These are phyloP conservation scores for Nakazawaea ambrosiae DNA, from an alignment of 805 yeast species.

Conservation along the genomic window DNA sequence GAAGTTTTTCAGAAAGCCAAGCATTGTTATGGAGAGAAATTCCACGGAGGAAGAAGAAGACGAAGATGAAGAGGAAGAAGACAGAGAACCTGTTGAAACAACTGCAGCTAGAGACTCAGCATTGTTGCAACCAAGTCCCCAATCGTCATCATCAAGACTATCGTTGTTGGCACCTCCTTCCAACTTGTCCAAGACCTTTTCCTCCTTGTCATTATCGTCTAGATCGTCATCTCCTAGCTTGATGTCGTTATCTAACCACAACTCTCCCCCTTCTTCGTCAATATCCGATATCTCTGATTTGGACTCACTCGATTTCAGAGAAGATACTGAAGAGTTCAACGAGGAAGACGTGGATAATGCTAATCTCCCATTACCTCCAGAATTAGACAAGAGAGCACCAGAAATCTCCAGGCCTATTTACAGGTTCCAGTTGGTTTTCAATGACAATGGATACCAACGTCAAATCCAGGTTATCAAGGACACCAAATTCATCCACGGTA, in stretches of 20 bases:
- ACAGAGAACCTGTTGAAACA: neutral
- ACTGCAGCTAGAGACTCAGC: neutral
- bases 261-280: constrained; percentile 23
- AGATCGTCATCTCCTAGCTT: constrained; percentile 24
- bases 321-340: constrained; percentile 1
- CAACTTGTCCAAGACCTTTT: constrained; percentile 8
- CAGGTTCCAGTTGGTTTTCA: constrained; percentile 38
- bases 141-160: constrained; percentile 16
- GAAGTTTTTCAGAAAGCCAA: constrained; percentile 8
- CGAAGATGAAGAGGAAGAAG: neutral
- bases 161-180: constrained; percentile 4
- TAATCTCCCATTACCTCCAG: constrained; percentile 32
- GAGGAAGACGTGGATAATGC: constrained; percentile 10
- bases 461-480: constrained; percentile 19
- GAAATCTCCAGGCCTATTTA: constrained; percentile 37
- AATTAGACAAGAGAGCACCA: constrained; percentile 35
- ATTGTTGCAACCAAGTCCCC: constrained; percentile 4
- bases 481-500: constrained; percentile 5
- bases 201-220: constrained; percentile 16
- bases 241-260: constrained; percentile 17
- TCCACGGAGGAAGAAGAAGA: no score
- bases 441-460: constrained; percentile 32
- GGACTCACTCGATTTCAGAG: constrained; percentile 12
- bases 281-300: constrained; percentile 11
- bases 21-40: neutral